These are phyloP conservation scores for Paramecium biaurelia DNA, from an alignment of 73 alveolate species.

Conservation along the genomic window DNA sequence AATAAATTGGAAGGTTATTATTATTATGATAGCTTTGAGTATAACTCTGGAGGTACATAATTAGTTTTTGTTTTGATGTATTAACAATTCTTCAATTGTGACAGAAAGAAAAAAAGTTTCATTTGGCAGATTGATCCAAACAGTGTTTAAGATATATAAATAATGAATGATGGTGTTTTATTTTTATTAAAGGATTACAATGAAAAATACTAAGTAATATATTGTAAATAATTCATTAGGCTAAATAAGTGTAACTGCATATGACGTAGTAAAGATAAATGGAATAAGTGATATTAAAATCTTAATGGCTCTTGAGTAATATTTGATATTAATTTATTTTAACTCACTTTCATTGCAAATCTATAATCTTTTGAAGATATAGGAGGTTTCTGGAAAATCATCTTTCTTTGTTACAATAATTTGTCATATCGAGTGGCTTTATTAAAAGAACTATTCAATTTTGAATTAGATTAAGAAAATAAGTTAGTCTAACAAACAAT, in stretches of 20 bases:
- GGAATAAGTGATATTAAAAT: neutral
- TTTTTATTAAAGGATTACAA: neutral
- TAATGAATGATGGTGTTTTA: neutral
- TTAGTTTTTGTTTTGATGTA: neutral
- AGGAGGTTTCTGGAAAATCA: conserved; percentile 23
- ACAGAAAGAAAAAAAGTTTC: neutral
- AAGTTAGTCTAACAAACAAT: neutral
- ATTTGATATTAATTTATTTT: neutral
- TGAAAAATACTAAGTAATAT: neutral
- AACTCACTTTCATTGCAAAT: neutral
- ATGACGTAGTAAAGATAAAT: neutral
- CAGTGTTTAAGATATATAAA: neutral
- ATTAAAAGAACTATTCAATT: conserved; percentile 20
- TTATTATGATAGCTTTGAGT: conserved; percentile 34
- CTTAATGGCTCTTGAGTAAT: conserved; percentile 6
- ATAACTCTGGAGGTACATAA: neutral
- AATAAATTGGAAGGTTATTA: neutral
- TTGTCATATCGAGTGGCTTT: neutral
- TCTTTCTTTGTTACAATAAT: neutral
- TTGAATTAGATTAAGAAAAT: neutral
- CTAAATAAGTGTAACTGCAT: neutral
- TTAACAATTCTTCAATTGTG: neutral
- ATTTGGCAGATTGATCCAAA: neutral
- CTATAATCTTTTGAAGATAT: neutral
- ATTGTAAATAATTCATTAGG: neutral